These are phyloP conservation scores for Aspergillus homomorphus DNA, from an alignment of 495 filamentous ascomycete genomes.

Conservation along the genomic window DNA sequence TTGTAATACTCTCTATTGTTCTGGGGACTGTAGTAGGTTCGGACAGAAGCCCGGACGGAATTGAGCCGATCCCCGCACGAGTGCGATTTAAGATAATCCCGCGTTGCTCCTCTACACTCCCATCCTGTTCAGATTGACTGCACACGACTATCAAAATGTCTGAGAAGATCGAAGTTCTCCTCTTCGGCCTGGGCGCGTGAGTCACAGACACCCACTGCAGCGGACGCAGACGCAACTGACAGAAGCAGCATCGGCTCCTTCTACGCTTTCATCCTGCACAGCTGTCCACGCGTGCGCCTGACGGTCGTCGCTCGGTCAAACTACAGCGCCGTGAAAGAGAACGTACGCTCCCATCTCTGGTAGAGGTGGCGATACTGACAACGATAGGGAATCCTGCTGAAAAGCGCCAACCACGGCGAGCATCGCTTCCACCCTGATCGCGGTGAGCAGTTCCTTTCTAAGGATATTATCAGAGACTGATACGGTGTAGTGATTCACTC, in stretches of 20 bases:
- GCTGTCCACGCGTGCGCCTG: conserved; percentile 38
- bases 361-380: background rate
- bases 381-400: conserved; percentile 40
- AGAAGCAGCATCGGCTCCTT: conserved; percentile 43
- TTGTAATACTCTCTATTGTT: no score
- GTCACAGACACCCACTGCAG: background rate
- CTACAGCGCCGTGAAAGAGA: conserved; percentile 43
- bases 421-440: conserved; percentile 39
- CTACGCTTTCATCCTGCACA: conserved; percentile 46
- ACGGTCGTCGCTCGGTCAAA: conserved; percentile 54
- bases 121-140: background rate
- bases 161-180: background rate
- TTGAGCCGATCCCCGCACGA: background rate
- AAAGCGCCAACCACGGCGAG: conserved; percentile 47
- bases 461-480: background rate
- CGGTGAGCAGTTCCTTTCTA: conserved; percentile 26
- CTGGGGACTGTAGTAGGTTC: no score
- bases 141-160: background rate
- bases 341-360: conserved; percentile 25
- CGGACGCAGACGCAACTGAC: background rate
- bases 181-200: background rate
- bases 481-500: conserved; percentile 36
- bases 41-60: conserved; percentile 1
- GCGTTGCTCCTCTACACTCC: background rate
- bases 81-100: background rate